Percentiles rank a stretch among this genome's conserved stretches.
Conservation (phyloP, 371 early-diverging fungal genomes). For the Encephalitozoon cuniculi region DNA sequence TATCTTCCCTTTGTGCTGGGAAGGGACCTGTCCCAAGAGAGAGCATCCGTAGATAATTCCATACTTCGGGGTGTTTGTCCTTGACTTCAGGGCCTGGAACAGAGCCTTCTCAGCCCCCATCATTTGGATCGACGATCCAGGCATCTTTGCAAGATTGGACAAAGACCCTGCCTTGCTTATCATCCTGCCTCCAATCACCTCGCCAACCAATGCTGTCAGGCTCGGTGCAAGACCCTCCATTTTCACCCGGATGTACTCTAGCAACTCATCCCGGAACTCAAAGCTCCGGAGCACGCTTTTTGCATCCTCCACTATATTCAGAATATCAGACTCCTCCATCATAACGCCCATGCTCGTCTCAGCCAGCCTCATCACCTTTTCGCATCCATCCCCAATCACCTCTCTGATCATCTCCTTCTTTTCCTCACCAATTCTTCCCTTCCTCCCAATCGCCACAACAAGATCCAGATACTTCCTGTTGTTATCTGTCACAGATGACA, state of each 20-base stretch:
- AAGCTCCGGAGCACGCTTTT: slow-evolving; percentile 73
- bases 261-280: slow-evolving; percentile 73
- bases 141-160: slow-evolving; percentile 76
- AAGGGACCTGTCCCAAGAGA: slow-evolving; percentile 72
- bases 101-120: slow-evolving; percentile 92
- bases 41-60: slow-evolving; percentile 83
- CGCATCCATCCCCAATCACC: not conserved
- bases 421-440: slow-evolving; percentile 29
- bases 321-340: slow-evolving; percentile 74
- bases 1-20: slow-evolving; percentile 79
- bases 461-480: slow-evolving; percentile 69
- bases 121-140: slow-evolving; percentile 85
- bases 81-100: slow-evolving; percentile 82
- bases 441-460: slow-evolving; percentile 59
- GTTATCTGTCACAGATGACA: slow-evolving; percentile 69
- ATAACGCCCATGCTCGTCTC: slow-evolving; percentile 86
- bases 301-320: slow-evolving; percentile 70
- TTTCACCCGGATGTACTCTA: slow-evolving; percentile 74
- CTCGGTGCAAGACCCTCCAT: slow-evolving; percentile 84
- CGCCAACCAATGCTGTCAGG: slow-evolving; percentile 76
- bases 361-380: slow-evolving; percentile 68
- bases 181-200: slow-evolving; percentile 77
- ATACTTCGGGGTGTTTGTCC: slow-evolving; percentile 87
- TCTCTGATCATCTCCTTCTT: not conserved
- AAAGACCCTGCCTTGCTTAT: slow-evolving; percentile 81